Percentiles rank a stretch among this genome's conserved stretches.
Evolutionary conservation across 768 basidiomycete genomes (phyloP).

Genomic region (Hypholoma sublateritium): DNA sequence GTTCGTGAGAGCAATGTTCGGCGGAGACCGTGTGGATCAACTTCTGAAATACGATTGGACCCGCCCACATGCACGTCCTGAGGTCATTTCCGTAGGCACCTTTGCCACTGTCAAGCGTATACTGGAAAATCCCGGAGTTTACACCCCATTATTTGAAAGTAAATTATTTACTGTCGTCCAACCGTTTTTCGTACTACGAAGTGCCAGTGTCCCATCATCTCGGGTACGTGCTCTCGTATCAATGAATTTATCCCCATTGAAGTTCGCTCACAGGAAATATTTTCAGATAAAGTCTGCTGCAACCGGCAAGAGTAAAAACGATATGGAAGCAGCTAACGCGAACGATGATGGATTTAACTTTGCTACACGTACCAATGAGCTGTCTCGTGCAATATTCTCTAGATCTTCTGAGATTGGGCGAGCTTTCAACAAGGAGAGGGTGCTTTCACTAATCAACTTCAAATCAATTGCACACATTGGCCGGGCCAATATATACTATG

Average conservation of each 20-base stretch:
- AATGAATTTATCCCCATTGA: neutral
- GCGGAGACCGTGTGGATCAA: conserved; percentile 21
- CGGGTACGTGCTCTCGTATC: conserved; percentile 13
- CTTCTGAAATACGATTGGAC: conserved; percentile 56
- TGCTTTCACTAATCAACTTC: conserved; percentile 30
- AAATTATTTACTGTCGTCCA: conserved; percentile 31
- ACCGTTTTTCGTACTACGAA: conserved; percentile 14
- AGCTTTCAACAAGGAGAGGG: conserved; percentile 33
- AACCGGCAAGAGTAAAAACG: neutral
- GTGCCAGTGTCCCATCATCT: neutral
- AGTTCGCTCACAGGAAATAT: too few relatives aligned
- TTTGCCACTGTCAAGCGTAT: conserved; percentile 35
- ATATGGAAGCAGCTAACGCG: neutral
- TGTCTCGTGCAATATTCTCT: conserved; percentile 21
- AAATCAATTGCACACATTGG: conserved; percentile 33
- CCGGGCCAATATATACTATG: conserved; percentile 23
- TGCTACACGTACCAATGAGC: conserved; percentile 7
- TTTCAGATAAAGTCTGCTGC: too few relatives aligned
- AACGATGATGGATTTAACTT: conserved; percentile 11
- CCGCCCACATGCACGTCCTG: conserved; percentile 36
- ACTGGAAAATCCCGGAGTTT: conserved; percentile 25
- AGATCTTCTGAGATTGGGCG: conserved; percentile 17
- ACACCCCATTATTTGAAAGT: conserved; percentile 31
- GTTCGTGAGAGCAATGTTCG: conserved; percentile 41
- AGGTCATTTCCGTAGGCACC: conserved; percentile 26